Percentiles rank a stretch among this genome's conserved stretches.
These are phyloP conservation scores for Fraxinus albicans DNA, from an alignment of 305 asterid genomes.

Conservation along the genomic window DNA sequence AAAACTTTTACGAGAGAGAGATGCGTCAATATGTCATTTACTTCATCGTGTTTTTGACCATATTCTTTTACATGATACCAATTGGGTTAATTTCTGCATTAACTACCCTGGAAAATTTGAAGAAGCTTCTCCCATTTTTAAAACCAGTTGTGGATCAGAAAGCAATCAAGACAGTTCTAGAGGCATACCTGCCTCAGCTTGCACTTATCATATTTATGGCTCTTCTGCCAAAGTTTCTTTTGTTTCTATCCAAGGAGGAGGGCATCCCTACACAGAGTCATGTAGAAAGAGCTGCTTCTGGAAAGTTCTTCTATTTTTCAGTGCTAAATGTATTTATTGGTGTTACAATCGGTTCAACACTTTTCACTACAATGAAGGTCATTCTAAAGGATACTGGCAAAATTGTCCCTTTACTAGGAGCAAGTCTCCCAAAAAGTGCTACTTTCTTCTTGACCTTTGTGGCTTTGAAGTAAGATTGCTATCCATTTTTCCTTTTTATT, in stretches of 20 bases:
- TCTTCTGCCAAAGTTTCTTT: constrained; percentile 62
- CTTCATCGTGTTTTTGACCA: constrained; percentile 65
- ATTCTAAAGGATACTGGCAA: constrained; percentile 51
- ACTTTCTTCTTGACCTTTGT: constrained; percentile 94
- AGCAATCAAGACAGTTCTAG: constrained; percentile 57
- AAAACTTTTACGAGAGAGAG: constrained; percentile 50
- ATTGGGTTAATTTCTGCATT: constrained; percentile 80
- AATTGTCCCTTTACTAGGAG: constrained; percentile 42
- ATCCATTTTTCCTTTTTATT: background rate
- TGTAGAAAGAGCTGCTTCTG: constrained; percentile 79
- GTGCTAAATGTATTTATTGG: constrained; percentile 86
- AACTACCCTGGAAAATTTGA: constrained; percentile 73
- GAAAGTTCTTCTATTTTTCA: constrained; percentile 79
- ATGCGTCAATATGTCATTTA: constrained; percentile 57
- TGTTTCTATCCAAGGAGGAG: constrained; percentile 81
- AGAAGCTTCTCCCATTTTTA: constrained; percentile 68
- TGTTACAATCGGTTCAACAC: constrained; percentile 73
- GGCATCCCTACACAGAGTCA: constrained; percentile 86
- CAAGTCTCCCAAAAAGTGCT: constrained; percentile 87
- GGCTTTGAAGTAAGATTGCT: constrained; percentile 70
- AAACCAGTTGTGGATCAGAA: constrained; percentile 47
- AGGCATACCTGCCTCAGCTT: constrained; percentile 88
- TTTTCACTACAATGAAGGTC: constrained; percentile 47
- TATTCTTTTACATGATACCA: constrained; percentile 89
- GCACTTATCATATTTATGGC: constrained; percentile 81